These are phyloP conservation scores for Neoboletus brunneissimus DNA, from an alignment of 768 basidiomycete genomes.

Conservation along the genomic window DNA sequence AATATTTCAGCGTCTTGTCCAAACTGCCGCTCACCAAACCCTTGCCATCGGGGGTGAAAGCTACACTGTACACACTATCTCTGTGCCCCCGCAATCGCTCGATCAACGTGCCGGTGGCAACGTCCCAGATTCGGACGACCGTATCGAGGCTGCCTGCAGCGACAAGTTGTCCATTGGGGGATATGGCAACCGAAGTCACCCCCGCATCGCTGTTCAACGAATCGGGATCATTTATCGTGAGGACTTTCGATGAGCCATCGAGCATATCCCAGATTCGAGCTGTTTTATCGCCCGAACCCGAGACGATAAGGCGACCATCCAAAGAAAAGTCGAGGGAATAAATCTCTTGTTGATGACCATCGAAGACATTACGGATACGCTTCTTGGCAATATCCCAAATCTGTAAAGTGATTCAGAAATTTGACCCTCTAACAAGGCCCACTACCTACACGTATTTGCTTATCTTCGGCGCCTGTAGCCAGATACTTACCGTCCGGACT, in stretches of 20 bases:
- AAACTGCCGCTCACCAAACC: conserved; percentile 87
- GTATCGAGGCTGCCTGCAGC: conserved; percentile 72
- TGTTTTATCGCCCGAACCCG: conserved; percentile 77
- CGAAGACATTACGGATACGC: conserved; percentile 74
- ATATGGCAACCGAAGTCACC: conserved; percentile 77
- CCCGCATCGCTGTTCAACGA: conserved; percentile 53
- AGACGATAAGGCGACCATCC: conserved; percentile 85
- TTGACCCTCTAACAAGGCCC: not conserved
- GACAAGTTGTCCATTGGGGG: conserved; percentile 66
- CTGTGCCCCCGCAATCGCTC: conserved; percentile 75
- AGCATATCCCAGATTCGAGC: conserved; percentile 71
- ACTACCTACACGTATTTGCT: conserved; percentile 74
- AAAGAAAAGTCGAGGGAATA: conserved; percentile 89
- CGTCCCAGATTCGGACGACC: conserved; percentile 80
- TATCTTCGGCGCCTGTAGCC: conserved; percentile 87
- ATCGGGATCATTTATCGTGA: conserved; percentile 48
- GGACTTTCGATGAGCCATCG: conserved; percentile 33
- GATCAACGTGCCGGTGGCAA: conserved; percentile 58
- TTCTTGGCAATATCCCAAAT: conserved; percentile 91
- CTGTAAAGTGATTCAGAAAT: conserved; percentile 37
- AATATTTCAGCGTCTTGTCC: conserved; percentile 85
- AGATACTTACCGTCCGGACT: conserved; percentile 68
- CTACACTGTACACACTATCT: conserved; percentile 85
- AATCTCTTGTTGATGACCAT: conserved; percentile 90
- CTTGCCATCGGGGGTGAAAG: conserved; percentile 90